Percentiles rank a stretch among this genome's conserved stretches.
Conservation (phyloP, 768 basidiomycete genomes). For the Collybia sordida region DNA sequence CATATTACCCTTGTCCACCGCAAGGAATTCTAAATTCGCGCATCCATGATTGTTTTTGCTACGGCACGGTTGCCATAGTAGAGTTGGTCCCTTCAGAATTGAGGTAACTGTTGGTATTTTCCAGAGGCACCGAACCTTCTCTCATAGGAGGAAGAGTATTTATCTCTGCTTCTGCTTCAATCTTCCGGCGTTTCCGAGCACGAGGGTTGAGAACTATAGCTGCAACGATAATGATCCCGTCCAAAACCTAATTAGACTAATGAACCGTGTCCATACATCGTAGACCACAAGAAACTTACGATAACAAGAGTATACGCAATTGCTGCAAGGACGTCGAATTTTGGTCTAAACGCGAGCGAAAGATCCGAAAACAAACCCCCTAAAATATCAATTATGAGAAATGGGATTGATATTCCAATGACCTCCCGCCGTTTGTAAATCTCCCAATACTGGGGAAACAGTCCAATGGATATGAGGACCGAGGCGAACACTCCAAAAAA, state of each 20-base stretch:
- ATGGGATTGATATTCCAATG: conserved; percentile 65
- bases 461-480: conserved; percentile 50
- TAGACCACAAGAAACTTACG: conserved; percentile 32
- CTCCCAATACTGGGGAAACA: conserved; percentile 70
- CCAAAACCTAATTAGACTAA: conserved; percentile 47
- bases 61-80: neutral
- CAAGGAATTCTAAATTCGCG: too few relatives aligned
- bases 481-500: conserved; percentile 66
- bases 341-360: conserved; percentile 62
- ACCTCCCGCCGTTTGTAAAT: conserved; percentile 66
- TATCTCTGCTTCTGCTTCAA: conserved; percentile 12
- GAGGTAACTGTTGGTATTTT: too few relatives aligned
- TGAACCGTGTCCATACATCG: neutral
- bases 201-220: conserved; percentile 68
- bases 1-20: too few relatives aligned
- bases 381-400: conserved; percentile 68
- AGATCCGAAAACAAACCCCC: conserved; percentile 72
- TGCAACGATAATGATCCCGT: conserved; percentile 57
- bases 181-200: conserved; percentile 35
- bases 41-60: too few relatives aligned
- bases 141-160: conserved; percentile 1
- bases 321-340: conserved; percentile 64
- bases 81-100: neutral
- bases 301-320: conserved; percentile 63
- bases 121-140: neutral